A percentile compares a stretch with the other conserved stretches of the same genome.
These are phyloP conservation scores for Salix caprea DNA, from an alignment of 345 rosid species.

Conservation along the genomic window DNA sequence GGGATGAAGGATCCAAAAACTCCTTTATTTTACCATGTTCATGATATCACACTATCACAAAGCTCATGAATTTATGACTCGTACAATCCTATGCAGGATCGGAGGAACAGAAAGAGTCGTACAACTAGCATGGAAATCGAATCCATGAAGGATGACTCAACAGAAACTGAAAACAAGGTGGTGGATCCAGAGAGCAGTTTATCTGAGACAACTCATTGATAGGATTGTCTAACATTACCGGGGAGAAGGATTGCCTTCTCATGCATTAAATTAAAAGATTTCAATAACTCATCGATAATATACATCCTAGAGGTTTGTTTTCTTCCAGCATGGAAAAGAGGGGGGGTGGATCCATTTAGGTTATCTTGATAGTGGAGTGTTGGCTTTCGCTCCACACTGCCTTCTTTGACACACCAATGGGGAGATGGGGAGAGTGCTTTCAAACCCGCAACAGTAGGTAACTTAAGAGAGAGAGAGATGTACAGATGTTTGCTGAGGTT, in stretches of 20 bases:
- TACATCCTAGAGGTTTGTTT: conserved; percentile 12
- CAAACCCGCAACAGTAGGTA: background rate
- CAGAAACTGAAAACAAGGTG: conserved; percentile 34
- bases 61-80: background rate
- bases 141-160: conserved; percentile 61
- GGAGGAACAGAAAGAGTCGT: conserved; percentile 68
- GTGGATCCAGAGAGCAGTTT: conserved; percentile 32
- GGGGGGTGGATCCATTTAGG: background rate
- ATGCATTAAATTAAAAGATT: conserved; percentile 5
- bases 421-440: background rate
- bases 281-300: conserved; percentile 7
- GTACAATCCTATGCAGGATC: conserved; percentile 46
- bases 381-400: background rate
- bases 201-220: conserved; percentile 31
- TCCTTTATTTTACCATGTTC: background rate
- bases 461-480: background rate
- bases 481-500: conserved; percentile 13
- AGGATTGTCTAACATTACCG: conserved; percentile 22
- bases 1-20: background rate
- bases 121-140: conserved; percentile 71
- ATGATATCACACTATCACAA: background rate
- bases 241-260: conserved; percentile 11
- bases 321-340: background rate
- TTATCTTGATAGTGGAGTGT: background rate
- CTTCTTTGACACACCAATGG: background rate